These are phyloP conservation scores for Didymella keratinophila DNA, from an alignment of 2,329 filamentous ascomycete genomes.

Conservation along the genomic window DNA sequence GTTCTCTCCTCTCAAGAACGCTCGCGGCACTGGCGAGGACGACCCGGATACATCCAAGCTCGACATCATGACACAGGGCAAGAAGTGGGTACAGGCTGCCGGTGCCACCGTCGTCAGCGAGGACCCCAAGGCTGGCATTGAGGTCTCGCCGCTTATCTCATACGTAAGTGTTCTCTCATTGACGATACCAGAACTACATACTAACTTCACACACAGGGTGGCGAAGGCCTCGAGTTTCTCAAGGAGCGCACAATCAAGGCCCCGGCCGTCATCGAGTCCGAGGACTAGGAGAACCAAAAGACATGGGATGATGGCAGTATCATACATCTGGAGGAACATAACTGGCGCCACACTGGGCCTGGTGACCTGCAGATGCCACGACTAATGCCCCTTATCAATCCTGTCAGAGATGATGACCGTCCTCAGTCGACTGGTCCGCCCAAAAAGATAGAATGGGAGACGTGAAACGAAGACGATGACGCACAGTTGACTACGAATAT, in stretches of 20 bases:
- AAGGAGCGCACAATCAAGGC: conserved; percentile 67
- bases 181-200: background rate
- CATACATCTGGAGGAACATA: conserved; percentile 14
- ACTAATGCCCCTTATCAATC: conserved; percentile 8
- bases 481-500: background rate
- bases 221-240: conserved; percentile 70
- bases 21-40: conserved; percentile 81
- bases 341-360: conserved; percentile 14
- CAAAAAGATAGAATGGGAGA: conserved; percentile 8
- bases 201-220: conserved; percentile 55
- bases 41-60: conserved; percentile 90
- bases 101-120: conserved; percentile 78
- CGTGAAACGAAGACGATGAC: background rate
- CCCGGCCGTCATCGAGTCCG: conserved; percentile 70
- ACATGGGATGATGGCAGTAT: conserved; percentile 4
- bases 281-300: conserved; percentile 49
- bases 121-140: conserved; percentile 67
- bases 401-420: conserved; percentile 12
- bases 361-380: conserved; percentile 11
- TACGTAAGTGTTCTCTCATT: conserved; percentile 73
- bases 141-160: conserved; percentile 91
- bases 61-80: conserved; percentile 90
- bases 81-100: conserved; percentile 81
- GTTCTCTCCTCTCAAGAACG: conserved; percentile 97
- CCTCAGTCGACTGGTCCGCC: conserved; percentile 11